phyloP scores from a whole-genome alignment of 495 filamentous ascomycete genomes.

The Penicillium desertorum region DNA sequence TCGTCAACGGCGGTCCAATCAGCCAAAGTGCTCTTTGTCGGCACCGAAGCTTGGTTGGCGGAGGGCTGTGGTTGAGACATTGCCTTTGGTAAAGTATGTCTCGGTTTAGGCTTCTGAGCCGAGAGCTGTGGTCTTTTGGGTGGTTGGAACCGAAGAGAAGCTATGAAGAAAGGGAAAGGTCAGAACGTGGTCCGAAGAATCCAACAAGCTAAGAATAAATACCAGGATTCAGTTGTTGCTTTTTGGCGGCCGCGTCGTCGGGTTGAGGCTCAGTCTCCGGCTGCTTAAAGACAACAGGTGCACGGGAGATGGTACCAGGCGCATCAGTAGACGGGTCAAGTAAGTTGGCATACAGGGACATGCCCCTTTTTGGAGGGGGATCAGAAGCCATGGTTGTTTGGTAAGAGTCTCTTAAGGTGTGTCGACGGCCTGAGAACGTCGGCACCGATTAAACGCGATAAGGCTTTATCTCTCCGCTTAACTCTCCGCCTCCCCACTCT shows the following conservation, averaged over 20 bases:
- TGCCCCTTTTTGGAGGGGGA: conserved; percentile 22
- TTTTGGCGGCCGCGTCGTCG: conserved; percentile 64
- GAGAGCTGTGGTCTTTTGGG: conserved; percentile 70
- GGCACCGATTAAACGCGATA: conserved; percentile 3
- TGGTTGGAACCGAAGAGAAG: conserved; percentile 85
- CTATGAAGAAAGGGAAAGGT: conserved; percentile 48
- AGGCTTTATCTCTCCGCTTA: not conserved
- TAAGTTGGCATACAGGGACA: conserved; percentile 66
- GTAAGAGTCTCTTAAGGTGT: not conserved
- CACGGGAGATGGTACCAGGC: conserved; percentile 68
- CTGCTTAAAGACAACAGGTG: conserved; percentile 75
- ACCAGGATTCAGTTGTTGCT: conserved; percentile 73
- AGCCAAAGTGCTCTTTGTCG: conserved; percentile 65
- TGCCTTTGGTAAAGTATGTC: conserved; percentile 48
- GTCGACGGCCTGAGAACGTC: conserved; percentile 6
- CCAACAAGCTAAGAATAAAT: conserved; percentile 38
- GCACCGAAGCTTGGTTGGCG: conserved; percentile 28
- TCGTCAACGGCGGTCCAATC: conserved; percentile 84
- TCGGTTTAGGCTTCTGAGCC: conserved; percentile 69
- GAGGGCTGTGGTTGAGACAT: conserved; percentile 25
- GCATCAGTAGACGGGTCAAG: conserved; percentile 54
- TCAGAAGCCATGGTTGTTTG: conserved; percentile 38
- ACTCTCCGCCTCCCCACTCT: not conserved
- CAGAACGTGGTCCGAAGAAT: conserved; percentile 39
- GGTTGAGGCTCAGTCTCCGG: conserved; percentile 47